These are phyloP conservation scores for Boletus huronensis DNA, from an alignment of 768 basidiomycete genomes.

Conservation along the genomic window DNA sequence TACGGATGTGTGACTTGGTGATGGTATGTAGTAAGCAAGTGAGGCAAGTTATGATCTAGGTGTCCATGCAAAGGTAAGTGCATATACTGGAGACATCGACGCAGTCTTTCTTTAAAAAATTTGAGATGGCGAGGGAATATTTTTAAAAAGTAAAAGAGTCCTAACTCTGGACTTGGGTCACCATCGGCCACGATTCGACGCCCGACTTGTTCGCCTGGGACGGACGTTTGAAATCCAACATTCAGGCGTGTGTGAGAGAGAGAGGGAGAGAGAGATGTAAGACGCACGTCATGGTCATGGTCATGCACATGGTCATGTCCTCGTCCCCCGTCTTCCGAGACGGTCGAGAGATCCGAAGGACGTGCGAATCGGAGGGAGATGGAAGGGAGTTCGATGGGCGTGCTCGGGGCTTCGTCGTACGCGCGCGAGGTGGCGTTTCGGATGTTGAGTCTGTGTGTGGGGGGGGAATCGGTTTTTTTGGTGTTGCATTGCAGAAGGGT, in stretches of 20 bases:
- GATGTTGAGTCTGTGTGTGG: constrained; percentile 24
- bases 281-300: neutral
- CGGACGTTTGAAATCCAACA: neutral
- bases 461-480: too few relatives aligned
- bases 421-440: constrained; percentile 19
- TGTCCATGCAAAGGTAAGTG: neutral
- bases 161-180: neutral
- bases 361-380: constrained; percentile 25
- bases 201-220: constrained; percentile 9
- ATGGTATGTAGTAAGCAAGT: neutral
- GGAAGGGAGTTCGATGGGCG: constrained; percentile 11
- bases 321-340: neutral
- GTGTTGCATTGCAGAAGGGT: neutral
- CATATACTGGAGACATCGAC: too few relatives aligned
- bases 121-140: too few relatives aligned
- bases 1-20: neutral
- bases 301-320: neutral
- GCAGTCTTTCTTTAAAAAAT: too few relatives aligned
- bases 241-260: too few relatives aligned
- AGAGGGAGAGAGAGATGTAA: neutral
- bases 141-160: neutral
- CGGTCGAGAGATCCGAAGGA: constrained; percentile 10
- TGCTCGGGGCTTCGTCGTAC: neutral
- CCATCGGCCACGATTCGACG: constrained; percentile 18
- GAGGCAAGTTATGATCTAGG: neutral